Evolutionary conservation across 441 rosid species (phyloP), one percentile per base, ranked within the genome.

Genomic region (Pelargonium cotyledonis): DNA sequence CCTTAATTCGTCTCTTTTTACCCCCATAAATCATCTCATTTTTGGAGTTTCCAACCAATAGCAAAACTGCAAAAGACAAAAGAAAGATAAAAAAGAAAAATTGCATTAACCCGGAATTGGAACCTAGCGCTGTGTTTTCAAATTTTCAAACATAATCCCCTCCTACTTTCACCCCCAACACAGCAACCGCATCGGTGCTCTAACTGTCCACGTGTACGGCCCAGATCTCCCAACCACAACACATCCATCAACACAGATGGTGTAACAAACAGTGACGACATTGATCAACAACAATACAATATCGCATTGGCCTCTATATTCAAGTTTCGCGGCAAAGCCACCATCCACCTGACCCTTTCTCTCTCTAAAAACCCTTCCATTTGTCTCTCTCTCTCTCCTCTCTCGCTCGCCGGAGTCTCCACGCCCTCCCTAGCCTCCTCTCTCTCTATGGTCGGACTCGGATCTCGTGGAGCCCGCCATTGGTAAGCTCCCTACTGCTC

Each of bases 261-360:
- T 55, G 61, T 15, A 16, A 55, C 18, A 16, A 55, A 3, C 29
- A 19, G 63, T 58, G 63, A 58, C 29, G 41, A 58, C 8, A 19
- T 58, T 58, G 63, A 58, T 5, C 31, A 21, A 58, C n/a, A n/a
- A n/a, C n/a, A n/a, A n/a, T 58, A 19, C 63, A 62, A 47, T 70
- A 70, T 65, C 72, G 70, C 70, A 81, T 82, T 86, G 86, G 86
- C 67, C 51, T 74, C 81, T 81, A 81, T 83, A 85, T 93, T 93
- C 90, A 89, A 94, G 97, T 93, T 94, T 94, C 97, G 96, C 97
- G 97, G 97, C 92, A 91, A 91, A 80, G 78, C 81, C 81, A 43
- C 75, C 62, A 66, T 23, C 58, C 73, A 63, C 65, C 49, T 11
- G 53, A 47, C 53, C 53, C 51, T 23, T 10, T 68, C 63, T 68